A percentile compares a stretch with the other conserved stretches of the same genome.
phyloP scores from a whole-genome alignment of 805 yeast genomes.

The Crinitomyces ghanaensis region DNA sequence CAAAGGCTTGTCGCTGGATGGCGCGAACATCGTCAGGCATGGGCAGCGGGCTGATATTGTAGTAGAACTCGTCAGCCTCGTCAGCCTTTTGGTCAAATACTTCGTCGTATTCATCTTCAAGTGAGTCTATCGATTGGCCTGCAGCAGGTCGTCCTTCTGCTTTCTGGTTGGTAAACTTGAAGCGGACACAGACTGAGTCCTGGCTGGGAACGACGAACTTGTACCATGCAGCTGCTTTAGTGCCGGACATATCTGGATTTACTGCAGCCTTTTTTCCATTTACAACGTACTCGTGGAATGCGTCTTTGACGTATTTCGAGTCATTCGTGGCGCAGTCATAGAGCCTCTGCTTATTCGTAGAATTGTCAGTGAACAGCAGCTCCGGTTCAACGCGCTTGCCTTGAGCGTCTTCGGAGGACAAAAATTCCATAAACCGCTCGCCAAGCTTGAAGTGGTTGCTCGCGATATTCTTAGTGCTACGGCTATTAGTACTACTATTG shows the following conservation, averaged over 20 bases:
- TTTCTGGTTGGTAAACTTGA: conserved; percentile 43
- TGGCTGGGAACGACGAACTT: conserved; percentile 77
- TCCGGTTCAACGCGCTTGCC: conserved; percentile 58
- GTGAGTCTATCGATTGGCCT: conserved; percentile 28
- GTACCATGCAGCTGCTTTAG: conserved; percentile 79
- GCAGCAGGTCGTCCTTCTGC: conserved; percentile 20
- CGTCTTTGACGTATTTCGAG: conserved; percentile 64
- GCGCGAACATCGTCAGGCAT: conserved; percentile 66
- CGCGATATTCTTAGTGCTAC: not conserved
- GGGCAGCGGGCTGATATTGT: conserved; percentile 79
- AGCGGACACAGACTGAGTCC: conserved; percentile 75
- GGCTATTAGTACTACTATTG: conserved; percentile 1
- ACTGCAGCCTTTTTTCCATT: conserved; percentile 47
- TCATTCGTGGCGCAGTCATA: conserved; percentile 46
- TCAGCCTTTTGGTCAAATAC: conserved; percentile 59
- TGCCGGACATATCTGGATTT: conserved; percentile 63
- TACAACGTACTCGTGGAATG: conserved; percentile 75
- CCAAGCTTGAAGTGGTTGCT: conserved; percentile 65
- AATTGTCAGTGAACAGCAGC: conserved; percentile 79
- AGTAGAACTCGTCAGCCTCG: conserved; percentile 89
- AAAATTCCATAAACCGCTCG: conserved; percentile 50
- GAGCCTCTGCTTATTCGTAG: conserved; percentile 60
- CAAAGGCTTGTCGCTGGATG: conserved; percentile 87
- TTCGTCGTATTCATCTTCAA: conserved; percentile 64
- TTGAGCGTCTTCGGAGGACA: conserved; percentile 64